Evolutionary conservation across 192 early-diverging fungal species (phyloP).

Genomic region (Bifiguratus adelaidae): DNA sequence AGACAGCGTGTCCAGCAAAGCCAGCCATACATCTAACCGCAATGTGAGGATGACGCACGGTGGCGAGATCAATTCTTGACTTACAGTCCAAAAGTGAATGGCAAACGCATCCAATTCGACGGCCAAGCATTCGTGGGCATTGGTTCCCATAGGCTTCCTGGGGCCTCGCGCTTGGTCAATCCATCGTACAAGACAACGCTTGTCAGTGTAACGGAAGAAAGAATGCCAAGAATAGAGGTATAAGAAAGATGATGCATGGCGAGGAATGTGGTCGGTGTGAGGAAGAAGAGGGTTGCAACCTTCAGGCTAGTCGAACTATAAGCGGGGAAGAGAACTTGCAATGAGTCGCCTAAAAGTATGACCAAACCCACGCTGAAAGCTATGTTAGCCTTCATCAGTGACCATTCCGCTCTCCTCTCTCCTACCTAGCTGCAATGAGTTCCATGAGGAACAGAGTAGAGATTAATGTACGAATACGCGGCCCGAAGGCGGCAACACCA

Average conservation of each 20-base stretch:
- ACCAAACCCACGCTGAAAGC: conserved; percentile 22
- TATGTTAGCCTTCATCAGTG: background rate
- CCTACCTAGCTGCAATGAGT: conserved; percentile 19
- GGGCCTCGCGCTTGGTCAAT: conserved; percentile 21
- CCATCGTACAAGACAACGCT: conserved; percentile 47
- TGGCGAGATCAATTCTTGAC: too few relatives aligned
- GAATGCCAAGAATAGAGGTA: conserved; percentile 42
- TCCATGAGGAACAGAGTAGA: conserved; percentile 22
- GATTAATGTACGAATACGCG: conserved; percentile 10
- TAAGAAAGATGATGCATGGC: conserved; percentile 38
- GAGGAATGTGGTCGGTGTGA: conserved; percentile 45
- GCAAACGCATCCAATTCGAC: conserved; percentile 10
- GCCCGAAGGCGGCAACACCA: conserved; percentile 27
- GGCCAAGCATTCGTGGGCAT: conserved; percentile 34
- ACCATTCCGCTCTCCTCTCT: background rate
- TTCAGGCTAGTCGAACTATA: conserved; percentile 29
- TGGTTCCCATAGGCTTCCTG: conserved; percentile 45
- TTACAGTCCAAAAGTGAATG: conserved; percentile 42
- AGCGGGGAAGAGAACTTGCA: conserved; percentile 19
- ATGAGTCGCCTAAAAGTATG: conserved; percentile 22
- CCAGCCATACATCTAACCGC: conserved; percentile 42
- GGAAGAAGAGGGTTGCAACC: conserved; percentile 22
- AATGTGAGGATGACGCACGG: too few relatives aligned
- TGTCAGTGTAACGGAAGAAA: conserved; percentile 36
- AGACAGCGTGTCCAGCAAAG: conserved; percentile 56